phyloP scores from a whole-genome alignment of 768 basidiomycete genomes.

The Lactarius hengduanensis region DNA sequence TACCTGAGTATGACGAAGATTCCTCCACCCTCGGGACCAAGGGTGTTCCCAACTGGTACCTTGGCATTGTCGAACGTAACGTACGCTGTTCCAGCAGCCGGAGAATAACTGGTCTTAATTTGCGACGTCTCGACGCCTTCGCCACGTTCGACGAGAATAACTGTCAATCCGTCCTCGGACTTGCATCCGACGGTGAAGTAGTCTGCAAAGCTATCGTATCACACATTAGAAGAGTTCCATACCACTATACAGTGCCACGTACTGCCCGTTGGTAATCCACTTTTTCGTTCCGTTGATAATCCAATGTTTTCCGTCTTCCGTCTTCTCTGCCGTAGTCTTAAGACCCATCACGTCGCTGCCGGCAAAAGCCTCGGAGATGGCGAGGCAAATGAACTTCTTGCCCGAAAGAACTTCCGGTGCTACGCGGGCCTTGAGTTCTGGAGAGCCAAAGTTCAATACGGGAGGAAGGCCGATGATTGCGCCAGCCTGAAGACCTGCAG shows the following conservation, averaged over 20 bases:
- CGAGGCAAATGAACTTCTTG: slow-evolving; percentile 83
- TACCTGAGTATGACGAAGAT: slow-evolving; percentile 61
- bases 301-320: slow-evolving; percentile 79
- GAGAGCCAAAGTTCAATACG: slow-evolving; percentile 76
- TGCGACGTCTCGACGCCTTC: slow-evolving; percentile 81
- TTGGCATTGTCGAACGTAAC: slow-evolving; percentile 82
- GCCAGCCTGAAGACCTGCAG: slow-evolving; percentile 63
- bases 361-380: slow-evolving; percentile 87
- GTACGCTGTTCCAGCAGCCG: slow-evolving; percentile 82
- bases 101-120: slow-evolving; percentile 90
- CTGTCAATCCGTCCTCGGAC: slow-evolving; percentile 74
- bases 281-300: slow-evolving; percentile 87
- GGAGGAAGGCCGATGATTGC: slow-evolving; percentile 84
- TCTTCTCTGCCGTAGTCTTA: slow-evolving; percentile 74
- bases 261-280: slow-evolving; percentile 81
- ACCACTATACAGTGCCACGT: slow-evolving; percentile 27
- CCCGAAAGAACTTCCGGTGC: slow-evolving; percentile 63
- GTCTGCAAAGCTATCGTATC: slow-evolving; percentile 40
- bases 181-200: slow-evolving; percentile 72
- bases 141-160: slow-evolving; percentile 79
- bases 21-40: slow-evolving; percentile 77
- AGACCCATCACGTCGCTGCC: slow-evolving; percentile 83
- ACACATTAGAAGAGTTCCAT: slow-evolving; percentile 2
- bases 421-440: slow-evolving; percentile 54
- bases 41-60: slow-evolving; percentile 84